Conservation (phyloP, 2,329 filamentous ascomycete species). For the Paraconiothyrium sp. region DNA sequence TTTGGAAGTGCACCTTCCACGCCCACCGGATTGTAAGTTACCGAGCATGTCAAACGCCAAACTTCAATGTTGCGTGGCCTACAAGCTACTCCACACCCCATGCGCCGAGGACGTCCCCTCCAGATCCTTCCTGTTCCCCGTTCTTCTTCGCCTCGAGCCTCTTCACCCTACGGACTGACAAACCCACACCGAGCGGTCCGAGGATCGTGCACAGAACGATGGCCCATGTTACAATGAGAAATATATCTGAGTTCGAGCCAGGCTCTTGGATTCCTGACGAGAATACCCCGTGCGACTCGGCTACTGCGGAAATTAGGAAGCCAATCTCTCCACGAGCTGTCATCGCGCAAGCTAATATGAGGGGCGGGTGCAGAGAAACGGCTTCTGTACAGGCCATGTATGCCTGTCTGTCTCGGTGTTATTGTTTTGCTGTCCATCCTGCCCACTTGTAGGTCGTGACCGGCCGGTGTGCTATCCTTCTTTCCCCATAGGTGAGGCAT, state of each 20-base stretch:
- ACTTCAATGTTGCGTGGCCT: neutral
- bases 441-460: neutral
- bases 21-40: neutral
- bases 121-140: conserved; percentile 41
- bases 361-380: conserved; percentile 73
- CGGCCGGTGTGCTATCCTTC: conserved; percentile 12
- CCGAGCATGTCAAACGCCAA: conserved; percentile 2
- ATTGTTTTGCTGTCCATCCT: conserved; percentile 1
- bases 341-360: conserved; percentile 75
- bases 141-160: conserved; percentile 49
- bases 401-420: conserved; percentile 19
- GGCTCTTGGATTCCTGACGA: conserved; percentile 26
- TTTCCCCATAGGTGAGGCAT: conserved; percentile 40
- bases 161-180: conserved; percentile 59
- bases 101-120: conserved; percentile 54
- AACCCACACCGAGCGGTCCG: conserved; percentile 62
- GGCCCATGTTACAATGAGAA: conserved; percentile 65
- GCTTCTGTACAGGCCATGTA: conserved; percentile 52
- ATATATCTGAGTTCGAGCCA: conserved; percentile 55
- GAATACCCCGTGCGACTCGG: conserved; percentile 65
- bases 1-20: neutral
- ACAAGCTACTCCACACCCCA: conserved; percentile 53
- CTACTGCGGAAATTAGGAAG: conserved; percentile 76
- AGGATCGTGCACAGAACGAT: conserved; percentile 66
- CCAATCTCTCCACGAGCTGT: conserved; percentile 82